Evolutionary conservation across 768 basidiomycete species (phyloP), one percentile per base, ranked within the genome.

Genomic region (Macrocybe gigantea): DNA sequence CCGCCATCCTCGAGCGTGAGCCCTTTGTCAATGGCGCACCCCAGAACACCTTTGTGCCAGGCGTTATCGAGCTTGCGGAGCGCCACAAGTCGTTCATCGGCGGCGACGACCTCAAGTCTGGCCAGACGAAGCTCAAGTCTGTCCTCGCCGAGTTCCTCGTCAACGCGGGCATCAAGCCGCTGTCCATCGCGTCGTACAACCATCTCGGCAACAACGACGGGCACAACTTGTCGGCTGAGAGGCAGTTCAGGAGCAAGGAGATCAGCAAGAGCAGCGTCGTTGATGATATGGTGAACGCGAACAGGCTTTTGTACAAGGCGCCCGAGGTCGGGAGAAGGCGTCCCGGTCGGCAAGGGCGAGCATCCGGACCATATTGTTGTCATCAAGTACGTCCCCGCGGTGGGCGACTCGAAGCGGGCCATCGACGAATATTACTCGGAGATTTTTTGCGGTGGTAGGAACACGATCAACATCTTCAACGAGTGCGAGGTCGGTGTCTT

Each of bases 391-490:
- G 86, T 97, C 2, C 93, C 92, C 14, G 90, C 93, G 22, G 93
- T 95, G 31, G 94, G 95, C 35, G 96, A 98, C 72, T 91, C 89
- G 49, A 98, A 97, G 82, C 80, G 92, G 48, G 96, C 94, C n/a
- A 93, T 98, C 75, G 96, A 98, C 69, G 94, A 97, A 74, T 98
- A 97, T 71, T 93, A 93, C 68, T 94, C 91, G 8, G 94, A 98
- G 77, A 93, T 98, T 60, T 85, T 94, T 73, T 95, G 94, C 62
- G 94, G 94, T 56, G 94, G 94, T 30, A 76, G 91, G 53, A 89
- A 87, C 54, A 91, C 88, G 8, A 93, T 96, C 75, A 93, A 90
- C 65, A 91, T 93, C 71, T 96, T 95, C 80, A 97, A 97, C 67
- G 89, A 94, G 67, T 97, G 95, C 76, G 93, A 95, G 75, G 86